phyloP scores from a whole-genome alignment of 2,329 filamentous ascomycete genomes.

The Rhynchosporium agropyri region DNA sequence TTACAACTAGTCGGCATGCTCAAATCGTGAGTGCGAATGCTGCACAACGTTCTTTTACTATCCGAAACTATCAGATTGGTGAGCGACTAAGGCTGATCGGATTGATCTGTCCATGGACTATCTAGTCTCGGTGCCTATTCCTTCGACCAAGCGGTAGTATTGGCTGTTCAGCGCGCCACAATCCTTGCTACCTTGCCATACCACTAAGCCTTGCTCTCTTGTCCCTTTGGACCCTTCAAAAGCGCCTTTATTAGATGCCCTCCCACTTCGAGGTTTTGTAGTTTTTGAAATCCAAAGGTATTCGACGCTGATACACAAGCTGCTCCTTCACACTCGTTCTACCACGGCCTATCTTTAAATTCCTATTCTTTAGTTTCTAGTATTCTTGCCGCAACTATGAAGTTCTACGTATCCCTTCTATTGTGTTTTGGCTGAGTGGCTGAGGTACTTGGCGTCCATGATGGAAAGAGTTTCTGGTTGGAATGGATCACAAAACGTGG shows the following conservation, averaged over 20 bases:
- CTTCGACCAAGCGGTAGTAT: background rate
- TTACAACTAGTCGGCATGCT: no score
- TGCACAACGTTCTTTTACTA: background rate
- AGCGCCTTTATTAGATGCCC: constrained; percentile 3
- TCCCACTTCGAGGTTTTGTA: constrained; percentile 7
- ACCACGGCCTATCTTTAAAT: constrained; percentile 15
- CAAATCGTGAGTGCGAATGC: no score
- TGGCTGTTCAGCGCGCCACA: constrained; percentile 16
- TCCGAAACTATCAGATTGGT: constrained; percentile 5
- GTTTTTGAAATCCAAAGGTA: constrained; percentile 11
- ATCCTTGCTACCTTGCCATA: constrained; percentile 1
- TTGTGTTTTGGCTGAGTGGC: constrained; percentile 15
- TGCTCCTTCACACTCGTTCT: constrained; percentile 14
- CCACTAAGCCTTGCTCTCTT: constrained; percentile 8
- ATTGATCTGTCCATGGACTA: constrained; percentile 1
- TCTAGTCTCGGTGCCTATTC: constrained; percentile 5
- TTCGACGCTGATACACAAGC: constrained; percentile 16
- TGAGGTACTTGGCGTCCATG: constrained; percentile 15
- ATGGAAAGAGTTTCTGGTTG: constrained; percentile 26
- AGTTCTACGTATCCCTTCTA: constrained; percentile 12
- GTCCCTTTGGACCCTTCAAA: constrained; percentile 4
- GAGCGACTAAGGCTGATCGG: background rate
- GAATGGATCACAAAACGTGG: constrained; percentile 32
- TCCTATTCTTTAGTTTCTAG: constrained; percentile 4
- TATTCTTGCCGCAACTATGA: constrained; percentile 1